Conservation (phyloP, 1,139 yeast species). For the Protomyces gravidus region DNA sequence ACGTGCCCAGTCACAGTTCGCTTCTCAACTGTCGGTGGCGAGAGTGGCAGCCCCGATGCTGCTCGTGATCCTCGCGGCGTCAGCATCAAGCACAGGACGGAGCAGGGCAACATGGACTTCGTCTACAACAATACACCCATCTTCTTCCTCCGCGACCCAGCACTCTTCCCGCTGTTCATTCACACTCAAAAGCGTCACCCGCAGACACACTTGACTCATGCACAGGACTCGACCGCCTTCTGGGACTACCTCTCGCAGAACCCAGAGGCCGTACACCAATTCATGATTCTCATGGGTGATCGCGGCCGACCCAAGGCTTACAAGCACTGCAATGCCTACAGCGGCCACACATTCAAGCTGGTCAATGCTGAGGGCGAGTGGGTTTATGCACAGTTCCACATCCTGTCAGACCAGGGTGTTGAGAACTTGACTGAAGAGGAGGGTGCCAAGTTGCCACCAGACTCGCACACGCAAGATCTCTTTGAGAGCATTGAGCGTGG, state of each 20-base stretch:
- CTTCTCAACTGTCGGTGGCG: conserved; percentile 89
- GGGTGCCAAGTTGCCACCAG: conserved; percentile 58
- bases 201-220: conserved; percentile 57
- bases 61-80: conserved; percentile 92
- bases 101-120: conserved; percentile 83
- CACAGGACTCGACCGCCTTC: conserved; percentile 61
- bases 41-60: conserved; percentile 74
- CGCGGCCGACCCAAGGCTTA: conserved; percentile 67
- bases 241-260: conserved; percentile 68
- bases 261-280: conserved; percentile 61
- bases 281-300: conserved; percentile 61
- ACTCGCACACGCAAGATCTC: conserved; percentile 56
- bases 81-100: conserved; percentile 75
- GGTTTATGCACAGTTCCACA: conserved; percentile 65
- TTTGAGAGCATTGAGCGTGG: conserved; percentile 57
- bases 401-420: conserved; percentile 59
- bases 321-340: conserved; percentile 68
- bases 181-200: conserved; percentile 89
- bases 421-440: conserved; percentile 55
- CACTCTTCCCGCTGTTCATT: conserved; percentile 81
- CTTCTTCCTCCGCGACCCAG: conserved; percentile 79
- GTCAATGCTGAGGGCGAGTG: conserved; percentile 59
- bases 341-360: conserved; percentile 66
- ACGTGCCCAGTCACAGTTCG: conserved; percentile 70
- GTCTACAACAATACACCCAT: conserved; percentile 88